These are phyloP conservation scores for Boletus tylopilopsis DNA, from an alignment of 768 basidiomycete genomes.

Conservation along the genomic window DNA sequence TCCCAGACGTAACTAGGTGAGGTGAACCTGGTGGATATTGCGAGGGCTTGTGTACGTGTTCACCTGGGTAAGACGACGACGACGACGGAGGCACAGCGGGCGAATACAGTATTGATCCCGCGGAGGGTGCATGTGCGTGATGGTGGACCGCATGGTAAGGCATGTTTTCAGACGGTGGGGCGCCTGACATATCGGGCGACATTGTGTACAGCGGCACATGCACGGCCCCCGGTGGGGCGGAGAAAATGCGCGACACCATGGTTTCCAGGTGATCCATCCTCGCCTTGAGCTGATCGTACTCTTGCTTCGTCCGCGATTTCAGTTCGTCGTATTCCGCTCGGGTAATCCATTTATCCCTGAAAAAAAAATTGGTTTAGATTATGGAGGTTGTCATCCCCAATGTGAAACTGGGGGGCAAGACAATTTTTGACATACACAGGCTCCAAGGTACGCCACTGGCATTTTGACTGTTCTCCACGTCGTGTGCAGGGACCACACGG, in stretches of 20 bases:
- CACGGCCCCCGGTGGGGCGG: slow-evolving; percentile 26
- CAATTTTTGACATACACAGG: slow-evolving; percentile 65
- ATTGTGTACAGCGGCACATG: slow-evolving; percentile 30
- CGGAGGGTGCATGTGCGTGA: slow-evolving; percentile 25
- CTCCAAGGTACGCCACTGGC: slow-evolving; percentile 81
- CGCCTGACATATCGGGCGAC: slow-evolving; percentile 29
- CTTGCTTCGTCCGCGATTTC: slow-evolving; percentile 42
- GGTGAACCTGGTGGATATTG: slow-evolving; percentile 29
- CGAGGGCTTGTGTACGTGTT: slow-evolving; percentile 21
- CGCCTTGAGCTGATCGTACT: slow-evolving; percentile 54
- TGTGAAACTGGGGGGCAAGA: background rate
- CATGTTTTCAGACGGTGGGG: slow-evolving; percentile 23
- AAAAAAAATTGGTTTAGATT: slow-evolving; percentile 7
- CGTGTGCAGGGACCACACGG: slow-evolving; percentile 80
- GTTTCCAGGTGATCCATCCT: slow-evolving; percentile 61
- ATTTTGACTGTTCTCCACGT: slow-evolving; percentile 75
- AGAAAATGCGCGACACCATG: slow-evolving; percentile 42
- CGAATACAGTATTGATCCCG: slow-evolving; percentile 26
- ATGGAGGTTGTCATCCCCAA: slow-evolving; percentile 13
- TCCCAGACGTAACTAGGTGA: slow-evolving; percentile 22
- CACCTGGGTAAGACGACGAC: slow-evolving; percentile 23
- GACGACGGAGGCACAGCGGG: slow-evolving; percentile 16
- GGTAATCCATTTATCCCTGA: slow-evolving; percentile 82
- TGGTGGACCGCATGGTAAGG: slow-evolving; percentile 28
- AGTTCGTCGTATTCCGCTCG: slow-evolving; percentile 76